Percentiles rank a stretch among this genome's conserved stretches.
Conservation (phyloP, 2,329 filamentous ascomycete genomes). For the Simplicillium aogashimaense region DNA sequence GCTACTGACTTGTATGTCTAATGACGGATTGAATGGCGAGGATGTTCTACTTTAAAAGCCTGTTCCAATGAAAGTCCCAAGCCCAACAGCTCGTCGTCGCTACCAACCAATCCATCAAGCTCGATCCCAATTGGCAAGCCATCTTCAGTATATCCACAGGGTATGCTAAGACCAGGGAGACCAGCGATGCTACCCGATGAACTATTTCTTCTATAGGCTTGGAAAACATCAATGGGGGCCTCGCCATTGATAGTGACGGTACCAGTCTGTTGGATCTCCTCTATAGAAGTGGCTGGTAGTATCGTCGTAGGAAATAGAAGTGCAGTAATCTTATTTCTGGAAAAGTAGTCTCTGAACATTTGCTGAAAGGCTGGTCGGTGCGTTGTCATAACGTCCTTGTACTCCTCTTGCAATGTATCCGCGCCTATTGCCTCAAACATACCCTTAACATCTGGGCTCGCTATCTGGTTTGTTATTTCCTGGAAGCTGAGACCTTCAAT, state of each 20-base stretch:
- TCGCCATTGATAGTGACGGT: slow-evolving; percentile 10
- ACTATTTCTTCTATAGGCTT: slow-evolving; percentile 5
- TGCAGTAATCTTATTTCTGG: slow-evolving; percentile 4
- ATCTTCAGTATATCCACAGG: slow-evolving; percentile 4
- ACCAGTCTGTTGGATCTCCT: slow-evolving; percentile 6
- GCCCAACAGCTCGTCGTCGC: slow-evolving; percentile 6
- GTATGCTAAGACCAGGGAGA: slow-evolving; percentile 9
- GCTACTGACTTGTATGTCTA: too few species aligned
- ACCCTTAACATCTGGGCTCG: slow-evolving; percentile 6
- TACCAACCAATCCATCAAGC: slow-evolving; percentile 8
- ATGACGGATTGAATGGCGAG: too few species aligned
- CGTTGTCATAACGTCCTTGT: slow-evolving; percentile 7
- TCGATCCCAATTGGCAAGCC: slow-evolving; percentile 9
- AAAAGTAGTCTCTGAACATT: slow-evolving; percentile 8
- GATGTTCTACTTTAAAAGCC: neutral
- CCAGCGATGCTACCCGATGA: slow-evolving; percentile 9
- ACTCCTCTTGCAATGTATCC: slow-evolving; percentile 2
- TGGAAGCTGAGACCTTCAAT: slow-evolving; percentile 1
- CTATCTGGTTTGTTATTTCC: slow-evolving; percentile 6
- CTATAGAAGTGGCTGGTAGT: slow-evolving; percentile 8
- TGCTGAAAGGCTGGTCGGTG: slow-evolving; percentile 9
- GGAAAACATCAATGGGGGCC: slow-evolving; percentile 6
- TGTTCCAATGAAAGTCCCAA: slow-evolving; percentile 8
- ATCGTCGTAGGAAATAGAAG: slow-evolving; percentile 10
- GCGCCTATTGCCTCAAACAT: slow-evolving; percentile 3